Percentiles rank a stretch among this genome's conserved stretches.
phyloP scores from a whole-genome alignment of 495 filamentous ascomycete genomes.

The Penicillium chermesinum region DNA sequence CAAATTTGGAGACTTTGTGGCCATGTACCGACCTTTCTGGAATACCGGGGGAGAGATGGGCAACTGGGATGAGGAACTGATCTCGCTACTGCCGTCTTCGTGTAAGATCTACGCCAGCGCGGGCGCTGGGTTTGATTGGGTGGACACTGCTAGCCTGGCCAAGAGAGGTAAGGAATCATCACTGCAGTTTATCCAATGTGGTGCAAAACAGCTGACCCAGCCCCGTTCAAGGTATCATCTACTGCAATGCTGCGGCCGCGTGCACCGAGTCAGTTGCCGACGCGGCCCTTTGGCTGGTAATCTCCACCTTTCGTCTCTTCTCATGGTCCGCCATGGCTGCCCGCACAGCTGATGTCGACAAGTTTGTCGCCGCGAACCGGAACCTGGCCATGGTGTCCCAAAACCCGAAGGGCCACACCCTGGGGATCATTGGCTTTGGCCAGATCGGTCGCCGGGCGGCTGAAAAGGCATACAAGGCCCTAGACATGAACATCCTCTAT shows the following conservation, averaged over 20 bases:
- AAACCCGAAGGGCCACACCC: constrained; percentile 40
- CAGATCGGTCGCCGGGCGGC: constrained; percentile 66
- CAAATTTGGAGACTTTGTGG: constrained; percentile 66
- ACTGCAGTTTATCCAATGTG: no score
- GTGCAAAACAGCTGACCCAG: no score
- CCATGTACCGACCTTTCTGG: constrained; percentile 74
- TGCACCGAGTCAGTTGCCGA: constrained; percentile 61
- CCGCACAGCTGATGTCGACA: constrained; percentile 18
- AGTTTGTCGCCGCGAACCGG: constrained; percentile 54
- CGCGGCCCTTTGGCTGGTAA: constrained; percentile 58
- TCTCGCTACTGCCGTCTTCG: constrained; percentile 56
- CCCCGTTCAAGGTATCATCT: constrained; percentile 63
- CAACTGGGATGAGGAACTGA: constrained; percentile 66
- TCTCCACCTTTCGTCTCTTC: constrained; percentile 60
- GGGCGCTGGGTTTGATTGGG: constrained; percentile 75
- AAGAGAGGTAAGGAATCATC: constrained; percentile 50
- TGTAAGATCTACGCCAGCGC: constrained; percentile 68
- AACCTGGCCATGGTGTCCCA: constrained; percentile 50
- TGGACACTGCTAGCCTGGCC: constrained; percentile 61
- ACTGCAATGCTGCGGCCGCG: constrained; percentile 65
- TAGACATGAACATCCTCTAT: constrained; percentile 67
- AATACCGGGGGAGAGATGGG: constrained; percentile 77
- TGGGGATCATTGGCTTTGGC: constrained; percentile 64
- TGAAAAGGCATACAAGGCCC: constrained; percentile 51
- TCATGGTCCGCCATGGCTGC: constrained; percentile 54